Evolutionary conservation across 75 land plant genomes (phyloP).

Genomic region (Pinus albicaulis): DNA sequence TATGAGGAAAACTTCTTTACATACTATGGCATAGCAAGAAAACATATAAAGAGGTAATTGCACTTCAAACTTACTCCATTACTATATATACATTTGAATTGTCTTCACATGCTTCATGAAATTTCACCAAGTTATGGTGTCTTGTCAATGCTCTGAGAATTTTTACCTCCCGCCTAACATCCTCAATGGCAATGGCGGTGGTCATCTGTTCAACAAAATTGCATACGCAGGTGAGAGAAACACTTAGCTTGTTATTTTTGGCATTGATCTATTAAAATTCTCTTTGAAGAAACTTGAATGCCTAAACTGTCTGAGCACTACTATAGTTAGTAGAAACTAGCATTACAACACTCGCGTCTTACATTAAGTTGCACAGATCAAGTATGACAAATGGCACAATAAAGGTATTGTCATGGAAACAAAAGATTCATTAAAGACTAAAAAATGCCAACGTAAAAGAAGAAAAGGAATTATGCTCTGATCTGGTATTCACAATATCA

Average conservation of each 20-base stretch:
- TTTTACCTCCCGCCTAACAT: slow-evolving; percentile 90
- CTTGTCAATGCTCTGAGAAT: slow-evolving; percentile 81
- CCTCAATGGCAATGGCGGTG: slow-evolving; percentile 91
- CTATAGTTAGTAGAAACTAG: neutral
- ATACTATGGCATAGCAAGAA: neutral
- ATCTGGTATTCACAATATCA: neutral
- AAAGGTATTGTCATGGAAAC: neutral
- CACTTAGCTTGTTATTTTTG: neutral
- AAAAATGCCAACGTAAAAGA: neutral
- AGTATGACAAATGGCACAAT: neutral
- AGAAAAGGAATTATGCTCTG: neutral
- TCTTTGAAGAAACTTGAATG: neutral
- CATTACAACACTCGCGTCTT: neutral
- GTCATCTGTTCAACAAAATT: slow-evolving; percentile 60
- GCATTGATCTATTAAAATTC: neutral
- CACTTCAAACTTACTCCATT: slow-evolving; percentile 74
- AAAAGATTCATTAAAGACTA: neutral
- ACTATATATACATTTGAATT: slow-evolving; percentile 80
- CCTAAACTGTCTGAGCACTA: neutral
- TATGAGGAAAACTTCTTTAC: neutral
- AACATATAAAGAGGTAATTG: neutral
- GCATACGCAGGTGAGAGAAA: neutral
- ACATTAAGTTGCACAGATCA: neutral
- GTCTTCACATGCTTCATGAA: slow-evolving; percentile 88
- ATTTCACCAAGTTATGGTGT: slow-evolving; percentile 71